Conservation (phyloP, 441 rosid genomes). For the Adansonia gregorii region DNA sequence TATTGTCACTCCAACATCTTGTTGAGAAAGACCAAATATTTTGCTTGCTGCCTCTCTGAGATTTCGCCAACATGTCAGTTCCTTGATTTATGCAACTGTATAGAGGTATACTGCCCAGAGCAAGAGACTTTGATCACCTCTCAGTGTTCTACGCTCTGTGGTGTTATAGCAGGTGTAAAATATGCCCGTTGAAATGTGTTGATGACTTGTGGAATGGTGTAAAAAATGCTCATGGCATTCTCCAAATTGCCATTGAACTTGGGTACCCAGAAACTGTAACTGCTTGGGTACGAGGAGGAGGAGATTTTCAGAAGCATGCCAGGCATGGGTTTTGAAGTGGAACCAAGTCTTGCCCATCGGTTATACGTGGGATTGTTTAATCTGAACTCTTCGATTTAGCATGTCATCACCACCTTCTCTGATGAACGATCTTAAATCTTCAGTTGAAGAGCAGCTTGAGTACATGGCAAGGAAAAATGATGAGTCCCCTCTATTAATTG, state of each 20-base stretch:
- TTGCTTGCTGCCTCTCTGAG: slow-evolving; percentile 87
- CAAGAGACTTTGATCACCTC: slow-evolving; percentile 67
- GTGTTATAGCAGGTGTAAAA: slow-evolving; percentile 43
- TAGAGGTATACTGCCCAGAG: slow-evolving; percentile 83
- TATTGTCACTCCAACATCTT: slow-evolving; percentile 71
- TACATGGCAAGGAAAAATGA: slow-evolving; percentile 91
- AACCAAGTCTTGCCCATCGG: slow-evolving; percentile 65
- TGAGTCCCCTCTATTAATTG: slow-evolving; percentile 70
- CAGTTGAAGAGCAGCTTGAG: slow-evolving; percentile 85
- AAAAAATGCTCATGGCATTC: slow-evolving; percentile 77
- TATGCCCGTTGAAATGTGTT: not conserved
- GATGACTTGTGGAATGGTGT: slow-evolving; percentile 76
- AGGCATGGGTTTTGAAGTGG: slow-evolving; percentile 64
- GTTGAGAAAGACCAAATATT: slow-evolving; percentile 62
- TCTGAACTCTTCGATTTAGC: slow-evolving; percentile 70
- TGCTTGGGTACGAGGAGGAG: slow-evolving; percentile 90
- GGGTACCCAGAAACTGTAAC: slow-evolving; percentile 60
- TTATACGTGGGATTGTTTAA: slow-evolving; percentile 54
- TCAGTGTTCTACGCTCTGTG: slow-evolving; percentile 77
- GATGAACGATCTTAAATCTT: slow-evolving; percentile 61
- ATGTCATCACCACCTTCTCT: slow-evolving; percentile 62
- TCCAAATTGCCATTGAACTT: slow-evolving; percentile 61
- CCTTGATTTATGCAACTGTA: slow-evolving; percentile 86
- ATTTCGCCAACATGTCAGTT: slow-evolving; percentile 96
- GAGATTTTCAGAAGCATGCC: slow-evolving; percentile 77